Evolutionary conservation across 2,329 filamentous ascomycete species (phyloP).

Genomic region (Colletotrichum sp.): DNA sequence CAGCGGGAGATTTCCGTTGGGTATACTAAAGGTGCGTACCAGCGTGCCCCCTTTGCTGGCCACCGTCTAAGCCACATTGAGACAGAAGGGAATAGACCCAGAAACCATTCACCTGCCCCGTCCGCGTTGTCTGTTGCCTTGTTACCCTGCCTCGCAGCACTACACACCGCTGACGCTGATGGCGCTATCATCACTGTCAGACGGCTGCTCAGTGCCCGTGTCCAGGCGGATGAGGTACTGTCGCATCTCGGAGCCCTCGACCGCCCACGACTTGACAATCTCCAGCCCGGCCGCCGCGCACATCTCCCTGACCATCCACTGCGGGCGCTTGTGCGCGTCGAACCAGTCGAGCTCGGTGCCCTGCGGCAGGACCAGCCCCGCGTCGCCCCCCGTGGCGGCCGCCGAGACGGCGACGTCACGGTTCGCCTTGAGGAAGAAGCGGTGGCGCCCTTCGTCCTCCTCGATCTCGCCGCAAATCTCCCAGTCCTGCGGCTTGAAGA

Average conservation of each 20-base stretch:
- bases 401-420: conserved; percentile 31
- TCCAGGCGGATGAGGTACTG: conserved; percentile 38
- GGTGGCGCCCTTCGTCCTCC: conserved; percentile 38
- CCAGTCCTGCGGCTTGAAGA: conserved; percentile 43
- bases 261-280: conserved; percentile 40
- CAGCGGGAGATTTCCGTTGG: not conserved
- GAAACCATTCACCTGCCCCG: not conserved
- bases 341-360: conserved; percentile 48
- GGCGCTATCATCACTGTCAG: conserved; percentile 38
- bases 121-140: not conserved
- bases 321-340: conserved; percentile 46
- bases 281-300: conserved; percentile 42
- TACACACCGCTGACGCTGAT: not conserved
- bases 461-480: conserved; percentile 41
- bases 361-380: conserved; percentile 27
- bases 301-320: conserved; percentile 31
- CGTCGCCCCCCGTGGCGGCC: not conserved
- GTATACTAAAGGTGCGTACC: not conserved
- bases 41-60: not conserved
- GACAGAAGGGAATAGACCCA: not conserved
- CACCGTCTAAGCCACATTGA: not conserved
- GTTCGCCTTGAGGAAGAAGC: conserved; percentile 43
- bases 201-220: conserved; percentile 27
- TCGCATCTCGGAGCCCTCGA: conserved; percentile 43
- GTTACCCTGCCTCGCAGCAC: too few species aligned